Evolutionary conservation across 352 stramenopile species (phyloP), one percentile per base, ranked within the genome.

Genomic region (Chrysophaeum taylorii): DNA sequence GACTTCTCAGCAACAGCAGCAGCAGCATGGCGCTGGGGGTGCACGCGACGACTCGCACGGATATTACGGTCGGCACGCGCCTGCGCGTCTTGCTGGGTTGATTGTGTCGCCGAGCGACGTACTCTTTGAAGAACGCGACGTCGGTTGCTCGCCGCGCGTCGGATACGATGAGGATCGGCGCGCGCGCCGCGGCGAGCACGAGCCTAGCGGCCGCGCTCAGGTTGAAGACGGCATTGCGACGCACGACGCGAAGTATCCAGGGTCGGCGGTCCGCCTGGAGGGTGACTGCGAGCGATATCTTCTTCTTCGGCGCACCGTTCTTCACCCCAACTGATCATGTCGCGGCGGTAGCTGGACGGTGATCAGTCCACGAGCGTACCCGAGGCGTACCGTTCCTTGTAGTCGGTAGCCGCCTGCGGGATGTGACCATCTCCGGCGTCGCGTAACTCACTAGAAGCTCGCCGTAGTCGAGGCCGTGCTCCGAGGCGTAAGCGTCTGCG

Each of bases 141-240:
- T 70, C 64, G 54, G 9, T 9, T 14, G 41, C 21, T 5, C 64
- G 48, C 35, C 64, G 48, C 35, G 64, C 64, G 54, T 70, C 64
- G 48, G 64, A 70, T n/a, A 70, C 27, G 54, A 70, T 64, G 21
- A 70, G 42, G 5, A 70, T n/a, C 5, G 64, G 54, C 37, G 14
- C 7, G 9, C 7, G 21, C 2, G 39, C 41, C 15, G 14, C 39
- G 7, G 14, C 52, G 9, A 63, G 25, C 9, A 63, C 52, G 27
- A 41, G 16, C 4, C 52, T n/a, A n/a, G n/a, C n/a, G n/a, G n/a
- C n/a, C n/a, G n/a, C n/a, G n/a, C n/a, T n/a, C n/a, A n/a, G n/a
- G n/a, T n/a, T n/a, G n/a, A n/a, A n/a, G n/a, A n/a, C n/a, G n/a
- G n/a, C n/a, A n/a, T n/a, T n/a, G n/a, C n/a, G n/a, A n/a, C n/a